Evolutionary conservation across 768 basidiomycete species (phyloP), one percentile per base, ranked within the genome.

Genomic region (Calocera viscosa): DNA sequence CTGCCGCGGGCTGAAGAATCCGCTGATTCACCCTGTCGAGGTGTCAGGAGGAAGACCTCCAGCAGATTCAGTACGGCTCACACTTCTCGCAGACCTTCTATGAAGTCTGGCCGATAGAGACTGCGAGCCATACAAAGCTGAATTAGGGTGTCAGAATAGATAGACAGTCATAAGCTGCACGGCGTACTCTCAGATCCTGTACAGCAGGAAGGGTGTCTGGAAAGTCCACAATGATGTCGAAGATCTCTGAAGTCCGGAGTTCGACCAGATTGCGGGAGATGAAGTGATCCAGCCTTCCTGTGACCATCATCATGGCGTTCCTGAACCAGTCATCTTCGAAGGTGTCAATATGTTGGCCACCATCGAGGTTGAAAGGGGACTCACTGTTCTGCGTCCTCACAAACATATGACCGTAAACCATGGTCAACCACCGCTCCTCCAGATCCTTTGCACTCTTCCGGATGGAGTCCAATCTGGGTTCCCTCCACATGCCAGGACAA

Each of bases 211-310:
- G 81, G 0, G 94, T 95, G 68, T 94, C 90, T 0, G 95, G 94
- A 71, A 85, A 94, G 72, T 95, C 91, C 66, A 97, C 86, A 67
- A 98, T 95, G 66, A 98, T 96, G 70, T 95, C 92, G 73, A 96
- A 98, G 22, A 98, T 88, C 74, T 98, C 94, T 63, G 79, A 81
- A 24, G 78, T 77, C 92, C 93, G 80, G 65, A 95, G 77, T 74
- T 94, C 90, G 73, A 89, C 91, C 28, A 97, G 78, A 1, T 88
- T 91, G 75, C 94, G 94, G 76, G 91, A 90, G 72, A 97, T 85
- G 70, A 95, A 90, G 71, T 92, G 94, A 71, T 97, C 94, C 72
- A 97, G 90, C 49, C 90, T 80, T 0, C 88, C 85, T 26, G 89
- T 87, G 16, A 91, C 85, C 1, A 60, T 60, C 53, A 60, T 60